phyloP scores from a whole-genome alignment of 345 rosid genomes.

The Angophora floribunda region DNA sequence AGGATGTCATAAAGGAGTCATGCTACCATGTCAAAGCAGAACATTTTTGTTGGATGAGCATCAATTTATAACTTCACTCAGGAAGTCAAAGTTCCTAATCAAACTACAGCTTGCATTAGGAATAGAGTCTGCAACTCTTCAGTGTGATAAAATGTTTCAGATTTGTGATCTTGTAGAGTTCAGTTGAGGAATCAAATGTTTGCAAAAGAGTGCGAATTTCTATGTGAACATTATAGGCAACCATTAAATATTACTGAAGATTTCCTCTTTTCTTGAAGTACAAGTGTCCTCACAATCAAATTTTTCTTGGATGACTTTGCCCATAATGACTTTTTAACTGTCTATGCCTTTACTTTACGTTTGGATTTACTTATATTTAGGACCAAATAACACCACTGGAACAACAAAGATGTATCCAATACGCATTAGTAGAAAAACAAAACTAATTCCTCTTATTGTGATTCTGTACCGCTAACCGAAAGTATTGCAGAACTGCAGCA shows the following conservation, averaged over 20 bases:
- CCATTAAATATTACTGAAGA: neutral
- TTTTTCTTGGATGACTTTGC: neutral
- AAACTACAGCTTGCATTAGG: neutral
- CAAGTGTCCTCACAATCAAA: neutral
- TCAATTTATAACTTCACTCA: neutral
- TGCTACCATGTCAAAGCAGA: neutral
- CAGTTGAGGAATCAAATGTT: neutral
- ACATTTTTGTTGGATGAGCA: neutral
- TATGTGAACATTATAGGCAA: neutral
- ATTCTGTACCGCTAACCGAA: neutral
- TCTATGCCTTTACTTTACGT: neutral
- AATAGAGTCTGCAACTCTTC: neutral
- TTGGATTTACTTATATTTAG: neutral
- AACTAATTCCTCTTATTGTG: neutral
- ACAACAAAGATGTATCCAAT: neutral
- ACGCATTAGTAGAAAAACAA: neutral
- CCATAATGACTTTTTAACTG: neutral
- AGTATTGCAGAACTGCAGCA: neutral
- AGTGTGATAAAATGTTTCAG: neutral
- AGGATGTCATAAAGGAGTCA: neutral
- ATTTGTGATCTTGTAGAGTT: neutral
- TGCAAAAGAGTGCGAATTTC: neutral
- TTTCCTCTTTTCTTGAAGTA: neutral
- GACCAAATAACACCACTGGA: neutral
- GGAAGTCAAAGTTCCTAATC: neutral